A percentile compares a stretch with the other conserved stretches of the same genome.
Evolutionary conservation across 2,329 filamentous ascomycete species (phyloP).

Genomic region (Dothideomycetes sp.): DNA sequence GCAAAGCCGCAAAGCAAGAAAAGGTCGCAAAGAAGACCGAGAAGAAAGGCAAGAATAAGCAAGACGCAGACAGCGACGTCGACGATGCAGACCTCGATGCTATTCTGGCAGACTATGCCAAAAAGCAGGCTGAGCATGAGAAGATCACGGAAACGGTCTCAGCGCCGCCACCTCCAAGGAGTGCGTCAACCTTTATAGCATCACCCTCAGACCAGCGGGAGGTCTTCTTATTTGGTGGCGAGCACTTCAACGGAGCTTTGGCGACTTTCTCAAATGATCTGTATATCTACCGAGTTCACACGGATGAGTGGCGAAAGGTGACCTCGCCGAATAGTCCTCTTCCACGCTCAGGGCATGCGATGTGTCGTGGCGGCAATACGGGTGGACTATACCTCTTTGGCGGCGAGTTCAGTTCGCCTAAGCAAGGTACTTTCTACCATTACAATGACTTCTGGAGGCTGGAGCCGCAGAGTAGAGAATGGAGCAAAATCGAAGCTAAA

Average conservation of each 20-base stretch:
- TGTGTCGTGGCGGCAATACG: constrained; percentile 79
- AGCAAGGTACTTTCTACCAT: constrained; percentile 97
- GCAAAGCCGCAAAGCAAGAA: constrained; percentile 38
- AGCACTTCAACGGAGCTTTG: constrained; percentile 87
- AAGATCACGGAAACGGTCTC: constrained; percentile 77
- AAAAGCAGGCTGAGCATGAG: constrained; percentile 82
- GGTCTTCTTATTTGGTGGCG: constrained; percentile 83
- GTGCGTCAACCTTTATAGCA: constrained; percentile 71
- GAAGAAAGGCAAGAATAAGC: constrained; percentile 76
- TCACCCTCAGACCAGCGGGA: constrained; percentile 81
- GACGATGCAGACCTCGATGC: constrained; percentile 90
- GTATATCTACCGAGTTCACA: constrained; percentile 62
- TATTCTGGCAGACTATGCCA: constrained; percentile 85
- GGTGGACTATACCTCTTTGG: constrained; percentile 86
- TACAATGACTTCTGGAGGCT: constrained; percentile 98
- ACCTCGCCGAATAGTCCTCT: constrained; percentile 86
- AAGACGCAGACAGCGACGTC: constrained; percentile 66
- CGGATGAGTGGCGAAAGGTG: constrained; percentile 82
- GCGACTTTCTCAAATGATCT: constrained; percentile 62
- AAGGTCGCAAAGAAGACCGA: constrained; percentile 63
- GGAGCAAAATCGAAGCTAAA: constrained; percentile 75
- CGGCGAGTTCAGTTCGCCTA: constrained; percentile 91
- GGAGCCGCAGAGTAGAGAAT: constrained; percentile 74
- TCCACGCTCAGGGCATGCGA: constrained; percentile 85
- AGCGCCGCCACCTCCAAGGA: constrained; percentile 63